These are phyloP conservation scores for Rhodotorula kratochvilovae DNA, from an alignment of 768 basidiomycete species.

Conservation along the genomic window DNA sequence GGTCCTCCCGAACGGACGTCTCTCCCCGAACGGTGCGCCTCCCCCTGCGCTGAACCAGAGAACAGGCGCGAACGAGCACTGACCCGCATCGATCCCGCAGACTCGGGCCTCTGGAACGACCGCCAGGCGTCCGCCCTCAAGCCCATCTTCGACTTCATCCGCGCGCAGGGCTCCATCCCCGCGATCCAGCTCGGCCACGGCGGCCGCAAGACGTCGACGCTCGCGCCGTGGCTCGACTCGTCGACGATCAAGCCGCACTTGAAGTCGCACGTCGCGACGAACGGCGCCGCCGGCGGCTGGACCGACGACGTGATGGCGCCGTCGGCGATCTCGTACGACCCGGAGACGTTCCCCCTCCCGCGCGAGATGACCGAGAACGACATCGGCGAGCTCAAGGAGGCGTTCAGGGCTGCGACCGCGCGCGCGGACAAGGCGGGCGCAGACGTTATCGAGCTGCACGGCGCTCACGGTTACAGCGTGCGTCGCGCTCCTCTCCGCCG, in stretches of 20 bases:
- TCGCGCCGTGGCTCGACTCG: constrained; percentile 61
- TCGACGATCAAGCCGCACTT: constrained; percentile 40
- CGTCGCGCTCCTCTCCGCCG: background rate
- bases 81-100: constrained; percentile 59
- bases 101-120: constrained; percentile 72
- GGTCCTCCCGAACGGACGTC: constrained; percentile 39
- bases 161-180: constrained; percentile 64
- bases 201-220: constrained; percentile 70
- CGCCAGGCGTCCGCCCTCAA: constrained; percentile 58
- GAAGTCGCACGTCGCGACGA: constrained; percentile 39
- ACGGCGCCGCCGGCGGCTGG: constrained; percentile 65
- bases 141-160: constrained; percentile 68
- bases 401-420: constrained; percentile 52
- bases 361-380: constrained; percentile 58
- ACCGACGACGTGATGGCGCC: constrained; percentile 63
- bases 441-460: constrained; percentile 48
- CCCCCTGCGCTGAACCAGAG: no score
- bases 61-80: constrained; percentile 43
- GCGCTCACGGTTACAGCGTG: constrained; percentile 40
- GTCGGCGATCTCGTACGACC: constrained; percentile 56
- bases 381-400: constrained; percentile 58
- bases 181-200: constrained; percentile 78
- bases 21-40: constrained; percentile 18
- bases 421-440: constrained; percentile 35
- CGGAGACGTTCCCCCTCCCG: constrained; percentile 56